Base-by-base conservation (phyloP, 1,139 yeast genomes). In the Saccharomyces hybrid region DNA sequence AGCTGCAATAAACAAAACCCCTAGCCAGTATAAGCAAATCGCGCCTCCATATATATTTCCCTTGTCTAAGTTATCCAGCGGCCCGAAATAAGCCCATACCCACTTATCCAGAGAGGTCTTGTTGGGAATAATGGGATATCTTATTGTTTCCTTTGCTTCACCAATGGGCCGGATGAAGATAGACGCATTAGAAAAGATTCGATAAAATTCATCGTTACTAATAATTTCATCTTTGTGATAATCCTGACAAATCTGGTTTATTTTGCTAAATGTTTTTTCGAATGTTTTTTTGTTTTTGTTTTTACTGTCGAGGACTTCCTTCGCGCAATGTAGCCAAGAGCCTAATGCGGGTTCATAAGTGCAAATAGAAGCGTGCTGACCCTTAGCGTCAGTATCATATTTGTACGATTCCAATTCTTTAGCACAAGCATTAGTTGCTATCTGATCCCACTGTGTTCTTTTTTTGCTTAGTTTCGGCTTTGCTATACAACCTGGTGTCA, bases 301-400 rank as follows among this genome's bases (percentile, higher is more conserved):
- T 27, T 20, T 49, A 20, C 31, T 47, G 31, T 29, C 51, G 7
- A 49, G 28, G 20, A 47, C 41, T 27, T 51, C 53, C 20, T 51
- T 34, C 23, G 47, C 42, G 38, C 53, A 51, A 31, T 38, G 38
- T 29, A 51, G n/a, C 53, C 53, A 51, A 23, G 53, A 47, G 8
- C 50, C 49, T 34, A 47, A 14, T 11, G 50, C 53, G 4, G 53
- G 53, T 28, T 32, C 27, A 26, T 51, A 51, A 16, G 38, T 47
- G 16, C 53, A 51, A 14, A 51, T n/a, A 13, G 53, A 32, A 27
- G 29, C 50, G 28, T 51, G 38, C 11, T 8, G 29, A 25, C 48
- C 52, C 16, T 25, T 42, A 26, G 14, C 31, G 29, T 42, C 25
- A 9, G 49, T 25, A 7, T 50, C 49, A 28, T 14, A 50, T 2